Evolutionary conservation across 495 filamentous ascomycete genomes (phyloP), one percentile per base, ranked within the genome.

Genomic region (Talaromyces trachyspermus): DNA sequence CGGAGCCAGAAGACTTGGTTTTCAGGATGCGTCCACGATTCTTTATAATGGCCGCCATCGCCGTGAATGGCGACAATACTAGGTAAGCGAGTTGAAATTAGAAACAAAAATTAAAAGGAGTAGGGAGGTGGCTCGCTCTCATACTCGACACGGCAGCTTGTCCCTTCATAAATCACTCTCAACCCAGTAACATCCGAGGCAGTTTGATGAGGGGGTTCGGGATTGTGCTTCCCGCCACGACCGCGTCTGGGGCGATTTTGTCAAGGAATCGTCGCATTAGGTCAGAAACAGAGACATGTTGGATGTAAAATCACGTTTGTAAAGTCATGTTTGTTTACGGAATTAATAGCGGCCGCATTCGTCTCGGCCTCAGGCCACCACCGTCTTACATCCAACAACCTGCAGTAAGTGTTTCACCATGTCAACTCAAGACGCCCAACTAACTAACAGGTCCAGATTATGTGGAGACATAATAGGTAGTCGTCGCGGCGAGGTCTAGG

Each of bases 41-140:
- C 15, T 22, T 23, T 14, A 19, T 42, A 40, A 40, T 49, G 46
- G 2, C 38, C 38, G 3, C 46, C 36, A 20, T 49, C 38, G 6
- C 46, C 46, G 14, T 49, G 46, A 17, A 49, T 25, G 9, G 46
- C 46, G 2, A 49, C 33, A 41, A 49, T 40, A 30, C 46, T 49
- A 30, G 12, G 27, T 7, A 30, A 30, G 6, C 12, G 27, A 30
- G 27, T 12, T 8, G 35, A 38, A 19, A 38, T 38, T 4, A 0
- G 10, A 19, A 2, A 38, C 17, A 20, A 38, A 38, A 7, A 10
- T 38, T 38, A n/a, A 10, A 15, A 19, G 12, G 10, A 15, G 22
- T 11, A 20, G 3, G 35, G 4, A 20, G 17, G 35, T n/a, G n/a
- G n/a, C n/a, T n/a, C n/a, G 1, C 11, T 36, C 10, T 5, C 15